Evolutionary conservation across 352 stramenopile species (phyloP).

Genomic region (Phytophthora niederhauseri): DNA sequence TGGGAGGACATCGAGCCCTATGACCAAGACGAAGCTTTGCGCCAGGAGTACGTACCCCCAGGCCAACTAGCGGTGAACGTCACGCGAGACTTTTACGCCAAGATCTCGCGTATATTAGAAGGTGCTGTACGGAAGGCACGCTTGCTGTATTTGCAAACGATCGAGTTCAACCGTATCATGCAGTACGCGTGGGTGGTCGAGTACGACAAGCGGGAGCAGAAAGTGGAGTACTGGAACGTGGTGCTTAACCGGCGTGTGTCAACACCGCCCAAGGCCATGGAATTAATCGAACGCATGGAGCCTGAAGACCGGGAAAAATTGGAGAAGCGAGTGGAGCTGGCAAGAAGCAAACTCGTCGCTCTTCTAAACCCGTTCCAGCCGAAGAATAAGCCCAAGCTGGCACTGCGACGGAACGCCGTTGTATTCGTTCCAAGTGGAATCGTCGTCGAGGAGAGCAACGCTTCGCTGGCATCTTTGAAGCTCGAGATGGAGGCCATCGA

Average conservation of each 20-base stretch:
- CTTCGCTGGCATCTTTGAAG: slow-evolving; percentile 22
- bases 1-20: slow-evolving; percentile 58
- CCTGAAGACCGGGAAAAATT: slow-evolving; percentile 51
- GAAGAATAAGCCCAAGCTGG: slow-evolving; percentile 48
- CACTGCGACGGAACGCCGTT: slow-evolving; percentile 48
- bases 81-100: slow-evolving; percentile 46
- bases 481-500: slow-evolving; percentile 45
- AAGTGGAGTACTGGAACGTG: slow-evolving; percentile 78
- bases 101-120: slow-evolving; percentile 43
- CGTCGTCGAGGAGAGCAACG: slow-evolving; percentile 5
- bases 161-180: slow-evolving; percentile 74
- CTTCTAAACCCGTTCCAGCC: slow-evolving; percentile 64
- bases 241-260: slow-evolving; percentile 68
- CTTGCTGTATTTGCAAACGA: slow-evolving; percentile 65
- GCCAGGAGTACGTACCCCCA: slow-evolving; percentile 48
- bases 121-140: slow-evolving; percentile 39
- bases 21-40: slow-evolving; percentile 49
- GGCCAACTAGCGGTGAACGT: slow-evolving; percentile 34
- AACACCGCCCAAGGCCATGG: slow-evolving; percentile 56
- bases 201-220: slow-evolving; percentile 57
- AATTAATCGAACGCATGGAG: slow-evolving; percentile 68
- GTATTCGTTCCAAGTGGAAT: slow-evolving; percentile 33
- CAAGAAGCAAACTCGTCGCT: slow-evolving; percentile 55
- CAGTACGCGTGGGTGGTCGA: slow-evolving; percentile 74
- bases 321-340: slow-evolving; percentile 58